phyloP scores from a whole-genome alignment of 805 yeast species.

The Saitoella complicata region DNA sequence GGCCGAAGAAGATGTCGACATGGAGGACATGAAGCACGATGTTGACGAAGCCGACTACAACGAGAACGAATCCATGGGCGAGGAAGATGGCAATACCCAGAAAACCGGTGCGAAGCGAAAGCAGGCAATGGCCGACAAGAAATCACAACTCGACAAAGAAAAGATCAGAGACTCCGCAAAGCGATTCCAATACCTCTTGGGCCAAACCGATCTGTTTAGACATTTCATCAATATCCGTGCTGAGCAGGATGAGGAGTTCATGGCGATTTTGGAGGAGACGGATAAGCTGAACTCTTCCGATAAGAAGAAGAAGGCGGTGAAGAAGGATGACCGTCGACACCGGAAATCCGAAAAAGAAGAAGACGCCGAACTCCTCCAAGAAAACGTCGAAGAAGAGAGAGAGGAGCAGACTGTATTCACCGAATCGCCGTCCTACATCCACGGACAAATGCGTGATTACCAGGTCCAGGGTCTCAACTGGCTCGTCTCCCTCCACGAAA shows the following conservation, averaged over 20 bases:
- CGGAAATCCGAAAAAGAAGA: background rate
- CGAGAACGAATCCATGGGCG: too few relatives aligned
- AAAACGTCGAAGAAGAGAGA: constrained; percentile 16
- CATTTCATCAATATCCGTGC: background rate
- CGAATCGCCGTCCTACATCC: constrained; percentile 63
- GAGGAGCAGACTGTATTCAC: constrained; percentile 52
- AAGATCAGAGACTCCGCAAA: too few relatives aligned
- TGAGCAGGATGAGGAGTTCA: background rate
- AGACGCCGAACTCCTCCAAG: background rate
- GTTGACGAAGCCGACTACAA: too few relatives aligned
- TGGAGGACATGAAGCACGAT: too few relatives aligned
- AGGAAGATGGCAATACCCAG: too few relatives aligned
- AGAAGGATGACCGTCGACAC: background rate
- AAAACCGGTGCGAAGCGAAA: too few relatives aligned
- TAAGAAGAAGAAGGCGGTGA: background rate
- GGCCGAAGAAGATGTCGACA: too few relatives aligned
- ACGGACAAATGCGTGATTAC: constrained; percentile 71
- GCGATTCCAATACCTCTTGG: background rate
- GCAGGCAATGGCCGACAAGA: too few relatives aligned
- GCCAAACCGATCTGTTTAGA: background rate
- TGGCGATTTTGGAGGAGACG: background rate
- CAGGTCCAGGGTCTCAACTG: constrained; percentile 93
- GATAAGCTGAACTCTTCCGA: background rate
- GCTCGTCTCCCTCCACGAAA: constrained; percentile 78
- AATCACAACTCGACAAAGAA: too few relatives aligned